Evolutionary conservation across 805 yeast species (phyloP), one percentile per base, ranked within the genome.

Genomic region (Wickerhamomyces mucosus): DNA sequence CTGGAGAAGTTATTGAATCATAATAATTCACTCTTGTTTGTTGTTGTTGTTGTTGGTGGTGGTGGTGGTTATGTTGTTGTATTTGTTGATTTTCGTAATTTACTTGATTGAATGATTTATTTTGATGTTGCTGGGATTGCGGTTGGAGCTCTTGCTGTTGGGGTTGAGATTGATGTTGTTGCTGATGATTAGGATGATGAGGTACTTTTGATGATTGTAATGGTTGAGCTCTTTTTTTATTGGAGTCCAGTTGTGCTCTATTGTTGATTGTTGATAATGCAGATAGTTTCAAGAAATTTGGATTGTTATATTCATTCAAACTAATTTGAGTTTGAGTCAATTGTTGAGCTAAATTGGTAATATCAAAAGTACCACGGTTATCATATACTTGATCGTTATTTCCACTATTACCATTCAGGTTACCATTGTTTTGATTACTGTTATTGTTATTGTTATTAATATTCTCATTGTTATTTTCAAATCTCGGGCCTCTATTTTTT

Each of bases 201-300:
- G 20, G 7, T 7, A 6, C 12, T 12, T 12, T 15, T 12, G 18
- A 6, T 25, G 27, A n/a, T 12, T 22, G 15, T 7, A n/a, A 8
- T 13, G 19, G 23, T 20, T 19, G 26, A 18, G 6, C 28, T 29
- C 44, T 39, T 34, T 50, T 54, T 28, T 53, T 57, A 32, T 52
- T 55, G 5, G 62, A 52, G 39, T 63, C 69, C 18, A 63, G 46
- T 27, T 57, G 54, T 4, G 53, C 74, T 15, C 82, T 53, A 7
- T 69, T 65, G 51, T 72, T 72, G 38, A 75, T 76, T 3, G 84
- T 76, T 17, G 77, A 69, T 34, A 77, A 61, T 1, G 84, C 84
- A 5, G 80, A 79, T 40, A 77, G 56, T 47, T 77, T 77, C 53
- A 70, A 55, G n/a, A 72, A 69, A 19, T 66, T 63, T 7, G 42